Evolutionary conservation across 2,329 filamentous ascomycete species (phyloP).

Genomic region (Neonectria faginata): DNA sequence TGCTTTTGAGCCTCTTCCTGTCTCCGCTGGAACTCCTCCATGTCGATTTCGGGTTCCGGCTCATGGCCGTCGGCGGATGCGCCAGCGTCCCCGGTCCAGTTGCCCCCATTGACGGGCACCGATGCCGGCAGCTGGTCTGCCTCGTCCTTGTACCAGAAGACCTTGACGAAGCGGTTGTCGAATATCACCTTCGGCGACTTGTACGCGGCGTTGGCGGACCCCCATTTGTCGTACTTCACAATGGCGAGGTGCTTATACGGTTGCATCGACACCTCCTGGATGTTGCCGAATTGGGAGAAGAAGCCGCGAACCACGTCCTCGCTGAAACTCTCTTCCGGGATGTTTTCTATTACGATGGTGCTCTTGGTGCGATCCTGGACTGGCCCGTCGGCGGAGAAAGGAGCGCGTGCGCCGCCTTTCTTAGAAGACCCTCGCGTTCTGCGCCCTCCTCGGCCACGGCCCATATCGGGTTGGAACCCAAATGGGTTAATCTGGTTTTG

Average conservation of each 20-base stretch:
- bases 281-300: constrained; percentile 78
- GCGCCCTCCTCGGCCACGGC: constrained; percentile 51
- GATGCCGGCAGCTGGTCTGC: constrained; percentile 50
- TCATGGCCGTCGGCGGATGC: constrained; percentile 30
- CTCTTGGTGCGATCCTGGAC: constrained; percentile 72
- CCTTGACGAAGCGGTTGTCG: constrained; percentile 87
- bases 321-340: constrained; percentile 76
- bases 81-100: constrained; percentile 41
- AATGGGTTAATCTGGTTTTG: constrained; percentile 37
- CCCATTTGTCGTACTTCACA: constrained; percentile 75
- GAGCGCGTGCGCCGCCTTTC: constrained; percentile 58
- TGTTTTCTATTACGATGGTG: constrained; percentile 80
- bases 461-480: constrained; percentile 41
- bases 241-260: constrained; percentile 75
- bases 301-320: constrained; percentile 75
- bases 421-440: constrained; percentile 49
- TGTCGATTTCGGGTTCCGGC: constrained; percentile 69
- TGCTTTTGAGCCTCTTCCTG: constrained; percentile 79
- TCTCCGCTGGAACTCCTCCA: constrained; percentile 74
- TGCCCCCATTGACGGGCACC: constrained; percentile 40
- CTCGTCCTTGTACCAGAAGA: constrained; percentile 78
- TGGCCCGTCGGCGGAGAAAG: constrained; percentile 74
- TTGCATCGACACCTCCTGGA: constrained; percentile 74
- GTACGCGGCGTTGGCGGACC: constrained; percentile 76
- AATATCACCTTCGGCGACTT: constrained; percentile 84